These are phyloP conservation scores for Cordyceps pruinosa DNA, from an alignment of 2,329 filamentous ascomycete species.

Conservation along the genomic window DNA sequence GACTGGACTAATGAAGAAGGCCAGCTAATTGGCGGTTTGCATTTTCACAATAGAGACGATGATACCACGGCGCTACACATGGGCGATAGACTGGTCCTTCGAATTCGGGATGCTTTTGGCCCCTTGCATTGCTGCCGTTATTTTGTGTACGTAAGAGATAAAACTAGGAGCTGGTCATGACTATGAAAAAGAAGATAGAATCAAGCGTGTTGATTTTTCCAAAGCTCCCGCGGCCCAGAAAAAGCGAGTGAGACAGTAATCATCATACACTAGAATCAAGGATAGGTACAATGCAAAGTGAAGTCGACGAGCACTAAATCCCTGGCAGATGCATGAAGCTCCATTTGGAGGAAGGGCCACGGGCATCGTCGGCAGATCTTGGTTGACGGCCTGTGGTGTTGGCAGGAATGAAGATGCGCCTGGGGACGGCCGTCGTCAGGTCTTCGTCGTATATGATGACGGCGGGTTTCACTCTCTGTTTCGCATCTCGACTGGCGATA, in stretches of 20 bases:
- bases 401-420: conserved; percentile 24
- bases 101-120: neutral
- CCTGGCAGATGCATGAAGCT: conserved; percentile 31
- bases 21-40: neutral
- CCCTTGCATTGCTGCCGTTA: neutral
- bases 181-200: neutral
- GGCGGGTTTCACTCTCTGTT: conserved; percentile 18
- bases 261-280: neutral
- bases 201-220: neutral
- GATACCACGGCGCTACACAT: conserved; percentile 2
- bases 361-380: conserved; percentile 19
- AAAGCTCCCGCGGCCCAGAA: neutral
- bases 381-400: neutral
- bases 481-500: conserved; percentile 17
- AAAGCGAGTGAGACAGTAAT: neutral
- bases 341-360: conserved; percentile 20
- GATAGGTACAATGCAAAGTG: neutral
- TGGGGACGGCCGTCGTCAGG: conserved; percentile 24
- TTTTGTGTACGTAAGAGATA: neutral
- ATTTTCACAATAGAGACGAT: neutral
- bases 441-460: conserved; percentile 34
- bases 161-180: neutral
- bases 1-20: conserved; percentile 32
- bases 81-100: neutral
- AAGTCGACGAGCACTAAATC: conserved; percentile 18